Percentiles rank a stretch among this genome's conserved stretches.
phyloP scores from a whole-genome alignment of 352 stramenopile species.

The Phytopythium kandeliae region DNA sequence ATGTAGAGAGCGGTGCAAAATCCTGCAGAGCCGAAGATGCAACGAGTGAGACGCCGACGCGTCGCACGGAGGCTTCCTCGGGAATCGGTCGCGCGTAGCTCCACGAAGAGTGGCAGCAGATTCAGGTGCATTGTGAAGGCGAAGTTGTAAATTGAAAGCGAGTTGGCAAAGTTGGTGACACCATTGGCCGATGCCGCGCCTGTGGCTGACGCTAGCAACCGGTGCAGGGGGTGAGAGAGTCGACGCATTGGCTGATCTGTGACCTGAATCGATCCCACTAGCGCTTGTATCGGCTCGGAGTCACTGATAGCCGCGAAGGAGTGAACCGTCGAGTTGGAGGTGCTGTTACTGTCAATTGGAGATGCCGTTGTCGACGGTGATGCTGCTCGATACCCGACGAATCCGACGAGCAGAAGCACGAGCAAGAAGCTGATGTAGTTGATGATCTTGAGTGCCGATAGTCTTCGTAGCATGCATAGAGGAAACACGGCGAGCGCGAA shows the following conservation, averaged over 20 bases:
- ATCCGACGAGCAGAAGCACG: conserved; percentile 48
- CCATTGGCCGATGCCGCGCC: background rate
- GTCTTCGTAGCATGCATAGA: conserved; percentile 50
- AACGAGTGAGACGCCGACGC: conserved; percentile 29
- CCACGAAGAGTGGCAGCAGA: conserved; percentile 62
- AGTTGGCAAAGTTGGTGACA: conserved; percentile 21
- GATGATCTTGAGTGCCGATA: conserved; percentile 52
- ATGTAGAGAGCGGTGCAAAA: conserved; percentile 48
- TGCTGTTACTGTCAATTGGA: background rate
- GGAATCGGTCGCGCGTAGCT: conserved; percentile 28
- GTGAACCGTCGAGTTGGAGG: background rate
- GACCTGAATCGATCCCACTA: background rate
- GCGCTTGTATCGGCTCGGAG: background rate
- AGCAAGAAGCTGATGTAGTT: conserved; percentile 64
- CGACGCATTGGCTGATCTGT: background rate
- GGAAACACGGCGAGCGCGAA: conserved; percentile 43
- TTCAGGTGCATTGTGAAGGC: conserved; percentile 81
- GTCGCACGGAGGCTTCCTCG: conserved; percentile 13
- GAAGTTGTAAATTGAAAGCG: conserved; percentile 75
- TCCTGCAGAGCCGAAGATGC: conserved; percentile 32
- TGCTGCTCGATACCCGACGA: conserved; percentile 36
- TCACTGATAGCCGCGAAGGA: background rate
- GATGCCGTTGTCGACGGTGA: background rate
- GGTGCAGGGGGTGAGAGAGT: background rate
- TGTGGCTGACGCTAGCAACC: background rate